Base-by-base conservation (phyloP, 257 asterid species). In the Lycium ferocissimum region DNA sequence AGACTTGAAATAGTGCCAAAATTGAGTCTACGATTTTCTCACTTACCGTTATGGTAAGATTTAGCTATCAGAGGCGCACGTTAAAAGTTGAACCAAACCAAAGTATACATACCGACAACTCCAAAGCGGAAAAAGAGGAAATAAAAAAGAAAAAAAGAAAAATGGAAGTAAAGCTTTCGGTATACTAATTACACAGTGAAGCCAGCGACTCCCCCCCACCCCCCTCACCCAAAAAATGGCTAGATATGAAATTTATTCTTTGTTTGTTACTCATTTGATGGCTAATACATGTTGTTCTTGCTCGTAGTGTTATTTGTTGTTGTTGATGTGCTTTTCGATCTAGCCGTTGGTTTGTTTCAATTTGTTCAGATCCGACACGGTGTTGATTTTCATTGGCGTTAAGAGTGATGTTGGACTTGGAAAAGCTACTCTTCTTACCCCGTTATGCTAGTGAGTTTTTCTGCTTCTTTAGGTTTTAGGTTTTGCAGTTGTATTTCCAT, bases 61-160 rank as follows among this genome's bases (percentile, higher is more conserved):
- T 84, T 87, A 79, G 87, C 94, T 91, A 91, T 91, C 90, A 70
- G 86, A 17, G 84, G 88, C 90, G 92, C 89, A 93, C 88, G 89
- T 83, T 89, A 87, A 88, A 51, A 47, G 40, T 47, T 73, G 6
- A 73, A 47, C 61, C n/a, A n/a, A n/a, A n/a, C n/a, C n/a, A 73
- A 81, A 40, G 80, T 81, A 87, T 26, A 63, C 86, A 85, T 75
- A 76, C 84, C 85, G 35, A 84, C 85, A 81, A 88, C 56, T 51
- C 90, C 14, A 51, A 86, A 83, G 82, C 54, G 80, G 84, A 57
- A 85, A 84, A 72, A 72, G 7, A 20, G 22, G 20, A 80, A 18
- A 49, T 20, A 38, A 47, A 80, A 59, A 15, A 71, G 81, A 57
- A 26, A 78, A 4, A 66, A n/a, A 10, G 37, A 37, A 58, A 79